Evolutionary conservation across 2,329 filamentous ascomycete species (phyloP), one percentile per base, ranked within the genome.

Genomic region (Trichoderma cornu-damae): DNA sequence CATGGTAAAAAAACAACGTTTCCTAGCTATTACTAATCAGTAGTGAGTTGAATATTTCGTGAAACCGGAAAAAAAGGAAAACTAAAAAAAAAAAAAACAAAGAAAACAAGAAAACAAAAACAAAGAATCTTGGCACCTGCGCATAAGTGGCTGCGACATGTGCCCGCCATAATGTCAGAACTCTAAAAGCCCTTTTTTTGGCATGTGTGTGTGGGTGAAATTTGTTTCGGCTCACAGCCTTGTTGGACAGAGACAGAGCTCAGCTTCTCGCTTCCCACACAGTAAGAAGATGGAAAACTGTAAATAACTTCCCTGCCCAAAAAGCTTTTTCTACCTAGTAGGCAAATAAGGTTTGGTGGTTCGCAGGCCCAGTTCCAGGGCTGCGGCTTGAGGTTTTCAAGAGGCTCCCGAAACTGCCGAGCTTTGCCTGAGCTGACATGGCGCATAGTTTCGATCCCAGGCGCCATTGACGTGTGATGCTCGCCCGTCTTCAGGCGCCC

Each of bases 401-500:
- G 48, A 30, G 24, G 32, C 38, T n/a, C 34, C 52, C 52, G 52
- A 55, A 47, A 55, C 7, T 30, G 42, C 52, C 52, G 52, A 20
- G 42, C 16, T 30, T n/a, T 47, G 32, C 38, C 11, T 38, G 52
- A 11, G 24, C 52, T 55, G 52, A 55, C 26, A 52, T 43, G 7
- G 6, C 35, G 38, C 35, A 52, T 42, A 34, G 49, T 52, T n/a
- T 43, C 37, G 49, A 38, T 37, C 16, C 8, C 6, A n/a, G 22
- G 42, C 52, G 52, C 52, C 52, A 55, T 47, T 55, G 52, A 55
- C 52, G 52, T 55, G 42, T 55, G 42, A 55, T 55, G 32, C 47
- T 38, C 34, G 30, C 14, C 37, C 12, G 44, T 26, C 18, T 22
- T 9, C 24, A 8, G 44, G 16, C 28, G 28, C 44, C 8, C 40